These are phyloP conservation scores for Aureobasidium musti DNA, from an alignment of 2,329 filamentous ascomycete species.

Conservation along the genomic window DNA sequence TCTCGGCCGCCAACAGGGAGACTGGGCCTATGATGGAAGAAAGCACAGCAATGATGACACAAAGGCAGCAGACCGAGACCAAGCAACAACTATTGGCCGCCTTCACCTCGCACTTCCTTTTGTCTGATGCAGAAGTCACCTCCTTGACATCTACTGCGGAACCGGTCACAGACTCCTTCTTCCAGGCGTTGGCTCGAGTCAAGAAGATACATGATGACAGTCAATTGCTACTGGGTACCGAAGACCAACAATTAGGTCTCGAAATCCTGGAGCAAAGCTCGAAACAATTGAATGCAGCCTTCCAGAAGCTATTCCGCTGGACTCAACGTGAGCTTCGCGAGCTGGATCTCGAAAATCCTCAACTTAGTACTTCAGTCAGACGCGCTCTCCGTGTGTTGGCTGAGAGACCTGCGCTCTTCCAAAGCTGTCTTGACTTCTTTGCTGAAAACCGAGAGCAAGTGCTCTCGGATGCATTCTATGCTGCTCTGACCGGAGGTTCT, in stretches of 20 bases:
- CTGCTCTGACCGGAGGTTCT: constrained; percentile 75
- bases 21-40: constrained; percentile 76
- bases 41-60: constrained; percentile 69
- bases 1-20: constrained; percentile 72
- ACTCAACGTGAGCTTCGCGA: constrained; percentile 90
- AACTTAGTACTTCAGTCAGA: constrained; percentile 82
- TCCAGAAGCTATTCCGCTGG: constrained; percentile 96
- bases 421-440: constrained; percentile 90
- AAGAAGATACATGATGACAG: constrained; percentile 89
- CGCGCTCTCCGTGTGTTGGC: constrained; percentile 82
- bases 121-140: constrained; percentile 78
- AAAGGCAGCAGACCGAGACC: constrained; percentile 71
- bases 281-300: constrained; percentile 81
- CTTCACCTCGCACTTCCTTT: constrained; percentile 79
- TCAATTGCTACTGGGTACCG: constrained; percentile 82
- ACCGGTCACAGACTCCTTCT: constrained; percentile 84
- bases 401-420: constrained; percentile 85
- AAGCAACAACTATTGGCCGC: constrained; percentile 77
- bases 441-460: constrained; percentile 85
- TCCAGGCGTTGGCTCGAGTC: constrained; percentile 71
- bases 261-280: constrained; percentile 92
- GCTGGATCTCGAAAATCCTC: constrained; percentile 89
- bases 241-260: constrained; percentile 82
- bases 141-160: constrained; percentile 74
- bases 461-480: constrained; percentile 84